Evolutionary conservation across 1,284 basidiomycete species (phyloP).

Genomic region (Kalmanozyma brasiliensis): DNA sequence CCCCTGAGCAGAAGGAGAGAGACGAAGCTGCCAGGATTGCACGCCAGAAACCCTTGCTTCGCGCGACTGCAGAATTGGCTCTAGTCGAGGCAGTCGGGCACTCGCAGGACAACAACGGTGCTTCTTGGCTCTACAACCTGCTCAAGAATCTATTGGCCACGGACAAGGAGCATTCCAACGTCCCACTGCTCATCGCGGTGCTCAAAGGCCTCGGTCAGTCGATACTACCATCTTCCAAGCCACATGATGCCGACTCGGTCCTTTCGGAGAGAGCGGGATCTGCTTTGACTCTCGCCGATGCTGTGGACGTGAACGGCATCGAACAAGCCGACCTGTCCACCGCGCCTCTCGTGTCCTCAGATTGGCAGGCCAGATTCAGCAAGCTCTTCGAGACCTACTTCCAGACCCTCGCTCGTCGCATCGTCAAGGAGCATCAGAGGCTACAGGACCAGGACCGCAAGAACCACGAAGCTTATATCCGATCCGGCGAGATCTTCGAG

Average conservation of each 20-base stretch:
- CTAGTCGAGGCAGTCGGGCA: constrained; percentile 76
- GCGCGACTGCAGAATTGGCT: constrained; percentile 88
- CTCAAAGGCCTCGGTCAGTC: constrained; percentile 84
- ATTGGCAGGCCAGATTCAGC: constrained; percentile 86
- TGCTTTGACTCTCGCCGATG: constrained; percentile 25
- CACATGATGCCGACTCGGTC: constrained; percentile 4
- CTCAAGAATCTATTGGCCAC: constrained; percentile 77
- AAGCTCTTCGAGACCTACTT: constrained; percentile 94
- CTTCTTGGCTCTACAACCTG: constrained; percentile 73
- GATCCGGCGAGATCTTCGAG: constrained; percentile 98
- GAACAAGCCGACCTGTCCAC: constrained; percentile 11
- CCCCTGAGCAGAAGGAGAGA: constrained; percentile 87
- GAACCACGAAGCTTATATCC: constrained; percentile 98
- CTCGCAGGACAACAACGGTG: constrained; percentile 17
- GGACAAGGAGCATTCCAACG: constrained; percentile 83
- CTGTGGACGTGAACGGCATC: constrained; percentile 14
- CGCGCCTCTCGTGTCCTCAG: constrained; percentile 76
- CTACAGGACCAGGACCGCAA: constrained; percentile 94
- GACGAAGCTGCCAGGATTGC: constrained; percentile 84
- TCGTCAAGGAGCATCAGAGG: constrained; percentile 76
- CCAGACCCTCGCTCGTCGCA: constrained; percentile 87
- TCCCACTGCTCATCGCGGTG: constrained; percentile 84
- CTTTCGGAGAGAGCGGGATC: constrained; percentile 9
- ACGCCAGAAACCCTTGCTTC: constrained; percentile 84
- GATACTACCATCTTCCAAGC: constrained; percentile 71